phyloP scores from a whole-genome alignment of 2,329 filamentous ascomycete genomes.

The Xylogone sp. region DNA sequence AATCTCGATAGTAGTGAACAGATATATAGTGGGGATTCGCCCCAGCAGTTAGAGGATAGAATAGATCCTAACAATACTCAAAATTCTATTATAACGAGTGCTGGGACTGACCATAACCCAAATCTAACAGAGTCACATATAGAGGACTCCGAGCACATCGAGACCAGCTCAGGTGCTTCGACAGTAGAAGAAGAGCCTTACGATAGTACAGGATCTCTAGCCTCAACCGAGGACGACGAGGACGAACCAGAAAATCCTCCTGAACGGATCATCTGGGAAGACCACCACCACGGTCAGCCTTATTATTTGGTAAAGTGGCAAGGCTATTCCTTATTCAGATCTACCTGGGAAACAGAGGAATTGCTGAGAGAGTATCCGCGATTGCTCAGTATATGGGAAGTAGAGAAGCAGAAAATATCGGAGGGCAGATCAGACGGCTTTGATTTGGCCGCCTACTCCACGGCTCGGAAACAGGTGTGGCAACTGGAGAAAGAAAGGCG shows the following conservation, averaged over 20 bases:
- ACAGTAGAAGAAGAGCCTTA: conserved; percentile 7
- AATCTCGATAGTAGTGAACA: conserved; percentile 3
- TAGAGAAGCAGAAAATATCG: conserved; percentile 22
- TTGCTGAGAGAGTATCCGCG: conserved; percentile 17
- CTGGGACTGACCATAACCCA: neutral
- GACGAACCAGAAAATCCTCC: conserved; percentile 25
- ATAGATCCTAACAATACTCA: neutral
- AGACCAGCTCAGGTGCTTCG: neutral
- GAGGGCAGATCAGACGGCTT: conserved; percentile 26
- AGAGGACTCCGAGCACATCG: neutral
- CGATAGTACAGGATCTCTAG: conserved; percentile 22
- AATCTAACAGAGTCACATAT: neutral
- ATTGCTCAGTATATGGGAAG: conserved; percentile 23
- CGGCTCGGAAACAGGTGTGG: conserved; percentile 20
- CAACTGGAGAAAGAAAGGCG: conserved; percentile 20
- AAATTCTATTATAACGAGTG: neutral
- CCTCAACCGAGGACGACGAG: conserved; percentile 26
- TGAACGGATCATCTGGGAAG: conserved; percentile 26
- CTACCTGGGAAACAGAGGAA: conserved; percentile 24
- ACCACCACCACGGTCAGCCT: conserved; percentile 15
- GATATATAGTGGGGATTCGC: neutral
- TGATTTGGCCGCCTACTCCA: conserved; percentile 23
- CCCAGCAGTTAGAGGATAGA: neutral
- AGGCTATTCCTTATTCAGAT: conserved; percentile 25
- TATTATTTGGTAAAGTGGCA: conserved; percentile 31